A percentile compares a stretch with the other conserved stretches of the same genome.
Evolutionary conservation across 164 flowering plant genomes (phyloP).

Genomic region (Piper longum): DNA sequence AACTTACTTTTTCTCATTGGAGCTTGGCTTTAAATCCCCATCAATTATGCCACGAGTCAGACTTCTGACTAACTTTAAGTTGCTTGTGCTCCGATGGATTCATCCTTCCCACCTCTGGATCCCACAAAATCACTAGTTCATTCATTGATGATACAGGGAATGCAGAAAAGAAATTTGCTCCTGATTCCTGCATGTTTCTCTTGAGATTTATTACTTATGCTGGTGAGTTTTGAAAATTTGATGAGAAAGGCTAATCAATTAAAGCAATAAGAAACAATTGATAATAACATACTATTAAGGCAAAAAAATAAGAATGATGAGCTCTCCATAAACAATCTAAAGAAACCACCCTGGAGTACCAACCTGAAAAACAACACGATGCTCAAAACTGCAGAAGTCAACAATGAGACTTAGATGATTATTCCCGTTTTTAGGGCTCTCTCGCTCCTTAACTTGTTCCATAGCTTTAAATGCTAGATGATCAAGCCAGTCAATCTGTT

Average conservation of each 20-base stretch:
- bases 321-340: not conserved
- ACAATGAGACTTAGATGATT: constrained; percentile 60
- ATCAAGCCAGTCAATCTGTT: constrained; percentile 89
- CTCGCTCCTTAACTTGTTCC: constrained; percentile 75
- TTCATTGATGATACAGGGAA: constrained; percentile 84
- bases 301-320: no score
- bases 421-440: constrained; percentile 53
- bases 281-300: no score
- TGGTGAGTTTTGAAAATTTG: not conserved
- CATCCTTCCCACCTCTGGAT: constrained; percentile 86
- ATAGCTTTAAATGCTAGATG: constrained; percentile 72
- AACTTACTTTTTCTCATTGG: constrained; percentile 81
- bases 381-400: constrained; percentile 90
- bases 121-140: constrained; percentile 95
- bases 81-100: constrained; percentile 99
- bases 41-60: constrained; percentile 92
- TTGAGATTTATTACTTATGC: not conserved
- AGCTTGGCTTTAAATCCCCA: constrained; percentile 91
- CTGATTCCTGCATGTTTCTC: constrained; percentile 57
- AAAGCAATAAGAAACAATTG: no score
- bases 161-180: constrained; percentile 78
- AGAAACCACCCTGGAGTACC: not conserved
- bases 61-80: constrained; percentile 87
- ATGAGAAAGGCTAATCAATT: no score
- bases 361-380: constrained; percentile 97